Base-by-base conservation (phyloP, 179 eudicot species). In the Monotropa hypopitys region DNA sequence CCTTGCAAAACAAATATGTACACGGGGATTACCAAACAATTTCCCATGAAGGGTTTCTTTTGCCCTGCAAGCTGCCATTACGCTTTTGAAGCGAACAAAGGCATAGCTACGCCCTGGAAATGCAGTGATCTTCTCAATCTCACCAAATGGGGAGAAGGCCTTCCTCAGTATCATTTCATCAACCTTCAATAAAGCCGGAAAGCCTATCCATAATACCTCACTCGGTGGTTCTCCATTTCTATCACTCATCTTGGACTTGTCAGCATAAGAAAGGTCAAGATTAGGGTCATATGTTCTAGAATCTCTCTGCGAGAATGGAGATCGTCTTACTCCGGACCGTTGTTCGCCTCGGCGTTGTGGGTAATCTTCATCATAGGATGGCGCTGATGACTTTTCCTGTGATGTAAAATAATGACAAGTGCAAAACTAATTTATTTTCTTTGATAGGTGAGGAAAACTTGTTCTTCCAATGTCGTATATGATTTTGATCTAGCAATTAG, bases 101-200 rank as follows among this genome's bases (percentile, higher is more conserved):
- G 96, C 96, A 67, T 88, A 92, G 61, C 85, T 87, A 69, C 96
- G 93, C 28, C 97, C 97, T 32, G 92, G 90, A 83, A 90, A 90
- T 21, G 86, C 93, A 77, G 92, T 83, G 70, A 92, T 85, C 85
- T 86, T 90, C 80, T 89, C 96, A 63, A 92, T 92, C 67, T 89
- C 93, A 56, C 97, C 97, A 80, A 92, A 92, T 40, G 92, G 96
- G 51, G 96, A 87, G 82, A 92, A 92, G 20, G 92, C 91, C 79
- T 84, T 89, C 80, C 93, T 79, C 46, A 92, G 70, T 68, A 83
- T 81, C 20, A 77, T 70, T 63, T 92, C 97, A 79, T 92, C 93
- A 40, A 92, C 88, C 80, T 87, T 89, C 80, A 92, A 68, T 38
- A 82, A 83, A 72, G 93, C 81, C 20, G 97, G 97, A 76, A 88